Evolutionary conservation across 1,284 basidiomycete species (phyloP), one percentile per base, ranked within the genome.

Genomic region (Cryptococcus wingfieldii): DNA sequence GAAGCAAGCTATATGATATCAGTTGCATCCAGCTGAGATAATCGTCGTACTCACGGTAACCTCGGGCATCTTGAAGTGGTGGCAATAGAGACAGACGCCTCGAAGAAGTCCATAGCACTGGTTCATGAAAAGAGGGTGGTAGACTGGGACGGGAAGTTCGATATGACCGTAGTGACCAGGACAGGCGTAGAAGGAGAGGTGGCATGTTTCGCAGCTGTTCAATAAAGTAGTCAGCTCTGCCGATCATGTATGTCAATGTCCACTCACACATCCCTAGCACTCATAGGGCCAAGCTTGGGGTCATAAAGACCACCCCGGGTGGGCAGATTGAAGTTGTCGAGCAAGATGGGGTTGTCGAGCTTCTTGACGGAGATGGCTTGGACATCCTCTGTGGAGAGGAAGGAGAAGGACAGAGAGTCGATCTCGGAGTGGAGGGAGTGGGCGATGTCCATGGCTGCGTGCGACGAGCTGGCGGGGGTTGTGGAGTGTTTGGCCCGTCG

Each of bases 151-250:
- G 10, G 96, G 92, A 6, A 99, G 84, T 67, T 98, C 93, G 64
- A 99, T 95, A 78, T 98, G 96, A n/a, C 96, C 96, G 80, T 90
- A 98, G 78, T 99, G 96, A 7, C 96, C 96, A 0, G 96, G 95
- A 75, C 96, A 99, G 59, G 87, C 86, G 77, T 88, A 98, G 69
- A 90, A 93, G 49, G 86, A 89, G 64, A 95, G 83, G 55, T 84
- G 86, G 75, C 96, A 99, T 77, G 96, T 97, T 64, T 88, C 81
- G 77, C 96, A 99, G 61, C 94, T 97, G 71, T 16, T 5, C 16
- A 6, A 44, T 2, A n/a, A n/a, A n/a, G n/a, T n/a, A 37, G 47
- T 34, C 50, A 51, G 23, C n/a, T 38, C 2, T 18, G 39, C 2
- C 2, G 25, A 13, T 2, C 13, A 19, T 13, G 25, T 4, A 44